Percentiles rank a stretch among this genome's conserved stretches.
Conservation (phyloP, 805 yeast genomes). For the Sungouiella thailandica region DNA sequence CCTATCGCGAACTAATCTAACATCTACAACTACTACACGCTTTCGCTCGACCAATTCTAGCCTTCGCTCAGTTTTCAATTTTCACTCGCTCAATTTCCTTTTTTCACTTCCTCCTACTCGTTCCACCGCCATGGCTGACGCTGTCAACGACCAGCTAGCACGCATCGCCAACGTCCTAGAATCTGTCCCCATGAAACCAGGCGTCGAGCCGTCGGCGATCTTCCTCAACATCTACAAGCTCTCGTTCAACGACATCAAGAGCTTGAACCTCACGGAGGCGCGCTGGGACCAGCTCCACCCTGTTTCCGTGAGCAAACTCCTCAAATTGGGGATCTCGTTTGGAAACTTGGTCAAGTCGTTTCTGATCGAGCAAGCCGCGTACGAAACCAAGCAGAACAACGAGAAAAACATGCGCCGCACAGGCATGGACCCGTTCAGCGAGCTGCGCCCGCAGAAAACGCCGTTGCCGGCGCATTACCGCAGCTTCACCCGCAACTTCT, state of each 20-base stretch:
- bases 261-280: slow-evolving; percentile 17
- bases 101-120: too few relatives aligned
- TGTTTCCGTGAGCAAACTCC: slow-evolving; percentile 31
- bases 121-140: slow-evolving; percentile 8
- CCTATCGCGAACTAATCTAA: too few relatives aligned
- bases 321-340: slow-evolving; percentile 38
- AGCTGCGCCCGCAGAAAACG: slow-evolving; percentile 2
- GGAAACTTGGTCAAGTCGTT: slow-evolving; percentile 36
- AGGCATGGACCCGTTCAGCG: slow-evolving; percentile 13
- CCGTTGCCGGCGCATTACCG: slow-evolving; percentile 21
- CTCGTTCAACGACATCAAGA: slow-evolving; percentile 16
- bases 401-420: slow-evolving; percentile 4
- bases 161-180: slow-evolving; percentile 23
- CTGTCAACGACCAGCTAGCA: slow-evolving; percentile 17
- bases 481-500: slow-evolving; percentile 30
- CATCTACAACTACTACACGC: too few relatives aligned
- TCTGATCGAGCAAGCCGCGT: slow-evolving; percentile 29
- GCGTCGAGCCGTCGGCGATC: slow-evolving; percentile 10
- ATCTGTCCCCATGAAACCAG: slow-evolving; percentile 31
- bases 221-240: slow-evolving; percentile 32
- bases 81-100: too few relatives aligned
- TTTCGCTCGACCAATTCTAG: too few relatives aligned
- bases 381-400: slow-evolving; percentile 20
- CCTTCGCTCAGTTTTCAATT: too few relatives aligned
- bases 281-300: slow-evolving; percentile 20